Conservation (phyloP, 768 basidiomycete genomes). For the Agaricus blazei region DNA sequence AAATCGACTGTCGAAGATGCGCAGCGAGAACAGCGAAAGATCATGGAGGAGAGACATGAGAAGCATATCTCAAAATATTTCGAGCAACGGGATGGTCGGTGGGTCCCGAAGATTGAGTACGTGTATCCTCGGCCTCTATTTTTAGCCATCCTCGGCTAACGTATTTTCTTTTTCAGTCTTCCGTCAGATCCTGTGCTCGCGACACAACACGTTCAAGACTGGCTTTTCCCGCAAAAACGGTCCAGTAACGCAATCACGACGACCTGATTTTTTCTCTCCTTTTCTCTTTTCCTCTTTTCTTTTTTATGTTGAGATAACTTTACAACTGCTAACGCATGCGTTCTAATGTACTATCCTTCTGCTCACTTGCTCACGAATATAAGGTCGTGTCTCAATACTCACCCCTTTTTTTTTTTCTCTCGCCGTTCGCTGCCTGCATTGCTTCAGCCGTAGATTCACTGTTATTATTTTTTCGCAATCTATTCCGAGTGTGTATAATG, state of each 20-base stretch:
- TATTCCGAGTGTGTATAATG: constrained; percentile 25
- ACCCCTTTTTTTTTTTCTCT: constrained; percentile 12
- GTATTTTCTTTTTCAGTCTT: constrained; percentile 38
- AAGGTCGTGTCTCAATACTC: constrained; percentile 2
- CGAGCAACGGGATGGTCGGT: constrained; percentile 66
- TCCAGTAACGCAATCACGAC: not conserved
- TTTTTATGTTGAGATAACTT: too few relatives aligned
- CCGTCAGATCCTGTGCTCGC: constrained; percentile 68
- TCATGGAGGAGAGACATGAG: constrained; percentile 69
- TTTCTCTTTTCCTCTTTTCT: not conserved
- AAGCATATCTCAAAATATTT: constrained; percentile 80
- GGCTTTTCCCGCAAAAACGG: constrained; percentile 59
- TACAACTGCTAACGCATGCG: not conserved
- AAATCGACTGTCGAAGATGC: constrained; percentile 90
- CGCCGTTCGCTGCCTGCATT: not conserved
- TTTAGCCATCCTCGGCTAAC: constrained; percentile 7
- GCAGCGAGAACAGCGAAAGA: constrained; percentile 75
- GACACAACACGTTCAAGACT: constrained; percentile 59
- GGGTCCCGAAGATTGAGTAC: constrained; percentile 71
- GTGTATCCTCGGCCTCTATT: not conserved
- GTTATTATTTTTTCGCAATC: constrained; percentile 23
- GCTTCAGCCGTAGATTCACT: constrained; percentile 19
- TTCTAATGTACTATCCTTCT: not conserved
- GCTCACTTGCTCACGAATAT: constrained; percentile 1
- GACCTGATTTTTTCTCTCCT: not conserved